Percentiles rank a stretch among this genome's conserved stretches.
phyloP scores from a whole-genome alignment of 2,329 filamentous ascomycete species.

The Cercospora berteroae region DNA sequence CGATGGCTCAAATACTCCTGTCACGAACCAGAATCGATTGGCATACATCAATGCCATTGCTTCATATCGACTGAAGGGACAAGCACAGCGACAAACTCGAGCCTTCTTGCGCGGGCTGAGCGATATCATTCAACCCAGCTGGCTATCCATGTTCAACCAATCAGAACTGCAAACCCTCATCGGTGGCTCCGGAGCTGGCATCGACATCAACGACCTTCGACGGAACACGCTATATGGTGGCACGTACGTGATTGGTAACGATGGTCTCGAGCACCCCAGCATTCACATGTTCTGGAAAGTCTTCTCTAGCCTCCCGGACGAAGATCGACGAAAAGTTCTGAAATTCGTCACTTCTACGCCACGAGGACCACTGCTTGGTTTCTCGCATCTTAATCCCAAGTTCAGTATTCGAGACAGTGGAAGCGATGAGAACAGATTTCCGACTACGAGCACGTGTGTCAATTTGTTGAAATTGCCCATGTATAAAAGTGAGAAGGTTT shows the following conservation, averaged over 20 bases:
- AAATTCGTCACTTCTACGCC: constrained; percentile 96
- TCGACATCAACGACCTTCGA: constrained; percentile 83
- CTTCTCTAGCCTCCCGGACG: constrained; percentile 71
- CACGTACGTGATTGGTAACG: constrained; percentile 84
- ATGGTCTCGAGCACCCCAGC: constrained; percentile 79
- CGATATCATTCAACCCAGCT: constrained; percentile 83
- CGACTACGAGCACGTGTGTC: constrained; percentile 93
- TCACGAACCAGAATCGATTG: constrained; percentile 88
- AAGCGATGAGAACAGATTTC: constrained; percentile 71
- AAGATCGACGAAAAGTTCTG: constrained; percentile 77
- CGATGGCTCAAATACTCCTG: constrained; percentile 70
- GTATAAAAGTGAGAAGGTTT: constrained; percentile 63
- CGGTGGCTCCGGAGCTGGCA: constrained; percentile 74
- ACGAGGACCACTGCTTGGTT: constrained; percentile 83
- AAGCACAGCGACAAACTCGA: constrained; percentile 76
- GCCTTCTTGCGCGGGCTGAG: constrained; percentile 85
- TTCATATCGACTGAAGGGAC: constrained; percentile 77
- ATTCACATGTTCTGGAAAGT: constrained; percentile 89
- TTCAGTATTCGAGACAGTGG: constrained; percentile 90
- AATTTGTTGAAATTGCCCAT: constrained; percentile 89
- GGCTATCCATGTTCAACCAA: constrained; percentile 99
- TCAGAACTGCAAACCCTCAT: constrained; percentile 90
- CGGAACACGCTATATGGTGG: constrained; percentile 84
- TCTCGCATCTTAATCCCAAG: constrained; percentile 75
- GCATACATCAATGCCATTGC: constrained; percentile 94